phyloP scores from a whole-genome alignment of 1,284 basidiomycete species.

The Fomitopsis palustris region DNA sequence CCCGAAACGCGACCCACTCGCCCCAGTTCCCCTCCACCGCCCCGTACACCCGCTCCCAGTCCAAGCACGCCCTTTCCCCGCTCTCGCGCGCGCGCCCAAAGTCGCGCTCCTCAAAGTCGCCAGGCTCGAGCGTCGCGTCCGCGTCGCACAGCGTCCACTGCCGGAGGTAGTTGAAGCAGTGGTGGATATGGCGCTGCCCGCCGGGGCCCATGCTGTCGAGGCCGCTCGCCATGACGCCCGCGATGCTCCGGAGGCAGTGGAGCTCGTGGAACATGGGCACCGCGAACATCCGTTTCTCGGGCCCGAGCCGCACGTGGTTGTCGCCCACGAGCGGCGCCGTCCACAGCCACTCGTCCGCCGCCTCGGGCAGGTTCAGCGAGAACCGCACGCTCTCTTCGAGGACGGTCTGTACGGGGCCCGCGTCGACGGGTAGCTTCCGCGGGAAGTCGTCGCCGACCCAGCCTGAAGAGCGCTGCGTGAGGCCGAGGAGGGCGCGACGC shows the following conservation, averaged over 20 bases:
- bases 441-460: constrained; percentile 6
- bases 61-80: not conserved
- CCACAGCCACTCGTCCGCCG: constrained; percentile 26
- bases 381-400: constrained; percentile 20
- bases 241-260: constrained; percentile 32
- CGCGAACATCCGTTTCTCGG: constrained; percentile 26
- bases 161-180: constrained; percentile 18
- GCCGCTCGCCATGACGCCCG: constrained; percentile 11
- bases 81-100: constrained; percentile 8
- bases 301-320: constrained; percentile 31
- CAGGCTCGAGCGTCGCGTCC: constrained; percentile 35
- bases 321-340: constrained; percentile 22
- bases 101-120: constrained; percentile 16
- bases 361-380: constrained; percentile 14
- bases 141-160: constrained; percentile 35
- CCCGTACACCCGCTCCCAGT: constrained; percentile 4
- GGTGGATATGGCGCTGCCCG: constrained; percentile 12
- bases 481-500: not conserved
- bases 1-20: constrained; percentile 2
- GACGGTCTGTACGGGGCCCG: constrained; percentile 1
- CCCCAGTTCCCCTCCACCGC: constrained; percentile 3
- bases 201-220: not conserved
- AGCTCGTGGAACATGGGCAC: constrained; percentile 37
- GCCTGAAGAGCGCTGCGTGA: not conserved
- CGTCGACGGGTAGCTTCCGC: constrained; percentile 2